Base-by-base conservation (phyloP, 805 yeast species). In the Candida namnaoensis region DNA sequence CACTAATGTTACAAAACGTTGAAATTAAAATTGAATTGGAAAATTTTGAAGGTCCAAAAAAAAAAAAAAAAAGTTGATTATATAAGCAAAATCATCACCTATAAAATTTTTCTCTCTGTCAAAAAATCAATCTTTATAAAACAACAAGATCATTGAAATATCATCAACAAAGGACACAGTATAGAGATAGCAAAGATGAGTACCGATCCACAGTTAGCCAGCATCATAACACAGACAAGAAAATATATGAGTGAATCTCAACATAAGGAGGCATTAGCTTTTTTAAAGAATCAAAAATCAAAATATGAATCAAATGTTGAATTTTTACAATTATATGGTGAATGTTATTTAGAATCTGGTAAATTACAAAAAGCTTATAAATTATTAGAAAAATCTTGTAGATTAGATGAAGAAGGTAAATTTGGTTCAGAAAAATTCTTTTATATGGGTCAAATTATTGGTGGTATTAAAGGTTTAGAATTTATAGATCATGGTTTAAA, bases 371-470 rank as follows among this genome's bases (percentile, higher is more conserved):
- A 71, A 38, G 96, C 96, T 0, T 85, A 80, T 57, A 72, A 76
- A 6, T 63, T 78, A 12, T 66, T 91, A 40, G 59, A 61, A 8
- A 62, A 62, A 36, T 79, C 88, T 3, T 78, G 90, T 44, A 76
- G 76, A 46, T 47, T 82, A 40, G 97, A 90, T 60, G 79, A 83
- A 2, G 58, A 68, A 2, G 96, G 87, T 1, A 47, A 55, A 2
- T 51, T 61, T 36, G 93, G 91, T 1, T 80, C 79, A 12, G 95
- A 86, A 56, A 90, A 88, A 64, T 90, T 85, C 57, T 71, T 93
- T 41, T 88, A 90, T 62, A 65, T 91, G 47, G 99, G 97, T 3
- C 99, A 91, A 65, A 78, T 91, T 40, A 68, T 82, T 26, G 97
- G 97, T 36, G 96, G 95, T 30, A 51, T 47, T 14, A 83, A 78